phyloP scores from a whole-genome alignment of 2,329 filamentous ascomycete genomes.

The Tolypocladium tropicale region DNA sequence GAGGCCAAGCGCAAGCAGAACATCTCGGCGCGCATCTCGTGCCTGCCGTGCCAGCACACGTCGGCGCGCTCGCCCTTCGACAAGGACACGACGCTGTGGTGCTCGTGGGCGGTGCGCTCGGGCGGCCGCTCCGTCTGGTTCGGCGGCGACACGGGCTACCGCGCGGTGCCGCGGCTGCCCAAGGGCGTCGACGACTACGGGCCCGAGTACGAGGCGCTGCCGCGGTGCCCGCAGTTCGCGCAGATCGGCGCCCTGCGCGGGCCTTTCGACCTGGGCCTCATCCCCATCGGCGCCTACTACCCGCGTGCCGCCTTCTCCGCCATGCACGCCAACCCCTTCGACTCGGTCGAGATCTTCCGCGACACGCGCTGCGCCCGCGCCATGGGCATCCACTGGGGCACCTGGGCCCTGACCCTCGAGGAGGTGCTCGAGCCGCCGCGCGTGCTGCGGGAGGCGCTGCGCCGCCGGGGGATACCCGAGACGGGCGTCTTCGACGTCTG shows the following conservation, averaged over 20 bases:
- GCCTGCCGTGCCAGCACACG: slow-evolving; percentile 77
- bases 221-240: slow-evolving; percentile 73
- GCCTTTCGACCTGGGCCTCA: slow-evolving; percentile 82
- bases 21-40: slow-evolving; percentile 64
- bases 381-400: slow-evolving; percentile 87
- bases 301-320: slow-evolving; percentile 63
- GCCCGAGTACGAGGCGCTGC: slow-evolving; percentile 53
- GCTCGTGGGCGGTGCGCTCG: slow-evolving; percentile 70
- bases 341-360: slow-evolving; percentile 79
- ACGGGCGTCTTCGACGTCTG: slow-evolving; percentile 72
- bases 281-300: slow-evolving; percentile 86
- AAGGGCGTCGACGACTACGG: slow-evolving; percentile 59
- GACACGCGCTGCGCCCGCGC: slow-evolving; percentile 72
- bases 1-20: slow-evolving; percentile 1
- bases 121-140: slow-evolving; percentile 77
- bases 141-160: slow-evolving; percentile 84
- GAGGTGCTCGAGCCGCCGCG: slow-evolving; percentile 74
- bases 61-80: slow-evolving; percentile 61
- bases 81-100: slow-evolving; percentile 71
- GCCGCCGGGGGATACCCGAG: slow-evolving; percentile 55
- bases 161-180: slow-evolving; percentile 58
- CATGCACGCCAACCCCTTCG: slow-evolving; percentile 79
- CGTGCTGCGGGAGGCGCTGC: slow-evolving; percentile 62
- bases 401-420: slow-evolving; percentile 79
- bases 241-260: slow-evolving; percentile 73